Evolutionary conservation across 2,329 filamentous ascomycete species (phyloP), one percentile per base, ranked within the genome.

Genomic region (Ophiostoma novo-ulmi): DNA sequence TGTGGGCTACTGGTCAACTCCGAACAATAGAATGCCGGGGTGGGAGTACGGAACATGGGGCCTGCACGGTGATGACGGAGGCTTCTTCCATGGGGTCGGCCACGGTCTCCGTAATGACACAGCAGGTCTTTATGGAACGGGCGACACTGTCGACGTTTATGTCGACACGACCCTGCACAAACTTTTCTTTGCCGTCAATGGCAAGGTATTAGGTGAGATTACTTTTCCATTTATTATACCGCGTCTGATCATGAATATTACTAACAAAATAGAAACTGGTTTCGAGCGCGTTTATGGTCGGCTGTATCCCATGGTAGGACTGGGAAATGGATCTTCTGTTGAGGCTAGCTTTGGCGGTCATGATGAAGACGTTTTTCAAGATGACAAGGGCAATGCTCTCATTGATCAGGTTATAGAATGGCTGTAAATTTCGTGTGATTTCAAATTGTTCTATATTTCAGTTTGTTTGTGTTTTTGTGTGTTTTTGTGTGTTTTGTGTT

Each of bases 241-340:
- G 44, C 20, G 14, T 48, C 17, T 20, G 44, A 48, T 10, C 17
- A 48, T 1, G 44, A 48, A 8, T 2, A 48, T 48, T 48, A 1
- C 44, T 48, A 48, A 64, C 61, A 36, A n/a, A 64, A 35, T 64
- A 64, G 61, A 20, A 7, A 38, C 5, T 64, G 61, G 61, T 11
- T 64, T 64, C 35, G 61, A n/a, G n/a, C 26, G 31, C 61, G 61
- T 64, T 3, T 64, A 64, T n/a, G 61, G 61, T 1, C 35, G 61
- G 61, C 14, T 64, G 35, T 64, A 64, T 20, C 61, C 61, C 1
- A 36, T 64, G 20, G 61, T 64, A 5, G 61, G 61, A 20, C 13
- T 64, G 1, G 26, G 31, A 10, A 5, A 39, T 2, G 35, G 35
- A 3, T 31, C 61, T 11, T 64, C 61, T 31, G 22, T 64, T 10